phyloP scores from a whole-genome alignment of 495 filamentous ascomycete species.

The Amniculicola lignicola region DNA sequence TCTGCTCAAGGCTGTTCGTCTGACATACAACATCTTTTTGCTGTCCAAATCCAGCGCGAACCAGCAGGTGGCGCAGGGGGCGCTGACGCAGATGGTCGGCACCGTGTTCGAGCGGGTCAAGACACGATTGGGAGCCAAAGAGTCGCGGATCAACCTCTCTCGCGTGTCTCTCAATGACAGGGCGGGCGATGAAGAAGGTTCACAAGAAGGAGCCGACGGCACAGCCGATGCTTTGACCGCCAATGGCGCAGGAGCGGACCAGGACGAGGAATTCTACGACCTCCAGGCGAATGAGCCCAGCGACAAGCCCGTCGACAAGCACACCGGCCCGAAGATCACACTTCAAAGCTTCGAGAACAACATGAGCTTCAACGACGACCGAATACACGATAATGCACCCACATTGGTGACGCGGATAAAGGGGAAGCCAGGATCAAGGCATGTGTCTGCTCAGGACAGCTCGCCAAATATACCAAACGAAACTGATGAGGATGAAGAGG shows the following conservation, averaged over 20 bases:
- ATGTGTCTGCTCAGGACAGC: slow-evolving; percentile 49
- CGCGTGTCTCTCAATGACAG: slow-evolving; percentile 41
- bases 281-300: slow-evolving; percentile 49
- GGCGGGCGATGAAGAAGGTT: slow-evolving; percentile 38
- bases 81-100: slow-evolving; percentile 96
- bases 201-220: slow-evolving; percentile 39
- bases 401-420: slow-evolving; percentile 88
- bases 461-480: slow-evolving; percentile 44
- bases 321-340: slow-evolving; percentile 77
- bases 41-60: slow-evolving; percentile 86
- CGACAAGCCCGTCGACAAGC: slow-evolving; percentile 56
- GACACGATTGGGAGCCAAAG: slow-evolving; percentile 80
- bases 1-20: slow-evolving; percentile 93
- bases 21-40: slow-evolving; percentile 98
- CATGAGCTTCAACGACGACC: slow-evolving; percentile 89
- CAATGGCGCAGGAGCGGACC: slow-evolving; percentile 31
- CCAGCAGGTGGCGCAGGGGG: slow-evolving; percentile 94
- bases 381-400: slow-evolving; percentile 81
- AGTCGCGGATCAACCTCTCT: slow-evolving; percentile 57
- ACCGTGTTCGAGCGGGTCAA: slow-evolving; percentile 96
- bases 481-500: slow-evolving; percentile 78
- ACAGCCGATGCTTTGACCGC: slow-evolving; percentile 41
- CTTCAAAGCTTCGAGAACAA: slow-evolving; percentile 92
- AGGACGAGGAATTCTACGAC: slow-evolving; percentile 32
- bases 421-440: slow-evolving; percentile 51